Evolutionary conservation across 306 rosid genomes (phyloP).

Genomic region (Coriaria nepalensis): DNA sequence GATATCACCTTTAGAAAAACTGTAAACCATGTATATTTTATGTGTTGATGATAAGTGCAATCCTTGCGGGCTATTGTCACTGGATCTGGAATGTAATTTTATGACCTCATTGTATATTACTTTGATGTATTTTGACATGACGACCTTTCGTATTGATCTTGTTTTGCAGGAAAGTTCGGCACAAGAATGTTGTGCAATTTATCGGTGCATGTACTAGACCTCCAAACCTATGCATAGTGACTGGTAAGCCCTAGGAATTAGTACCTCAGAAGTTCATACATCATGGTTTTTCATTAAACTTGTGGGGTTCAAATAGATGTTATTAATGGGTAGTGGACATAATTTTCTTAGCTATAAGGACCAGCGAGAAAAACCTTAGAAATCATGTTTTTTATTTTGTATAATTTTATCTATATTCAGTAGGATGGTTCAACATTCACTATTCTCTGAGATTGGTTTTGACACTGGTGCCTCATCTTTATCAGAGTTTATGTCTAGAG

Average conservation of each 20-base stretch:
- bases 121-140: background rate
- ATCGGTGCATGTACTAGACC: slow-evolving; percentile 89
- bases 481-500: slow-evolving; percentile 93
- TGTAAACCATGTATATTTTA: no score
- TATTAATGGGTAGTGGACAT: no score
- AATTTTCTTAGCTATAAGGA: no score
- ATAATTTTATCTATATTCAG: slow-evolving; percentile 4
- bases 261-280: slow-evolving; percentile 5
- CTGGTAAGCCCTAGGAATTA: slow-evolving; percentile 43
- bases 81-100: no score
- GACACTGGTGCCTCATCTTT: slow-evolving; percentile 29
- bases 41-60: no score
- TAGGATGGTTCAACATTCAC: slow-evolving; percentile 19
- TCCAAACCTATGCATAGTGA: slow-evolving; percentile 88
- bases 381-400: background rate
- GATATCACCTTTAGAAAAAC: no score
- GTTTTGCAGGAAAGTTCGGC: slow-evolving; percentile 80
- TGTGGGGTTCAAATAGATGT: background rate
- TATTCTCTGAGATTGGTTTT: slow-evolving; percentile 13
- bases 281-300: slow-evolving; percentile 5
- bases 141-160: background rate
- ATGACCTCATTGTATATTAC: background rate
- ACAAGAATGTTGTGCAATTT: slow-evolving; percentile 98
- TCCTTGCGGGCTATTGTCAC: no score
- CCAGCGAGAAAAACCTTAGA: no score